phyloP scores from a whole-genome alignment of 352 stramenopile genomes.

The Phytophthora cactorum region DNA sequence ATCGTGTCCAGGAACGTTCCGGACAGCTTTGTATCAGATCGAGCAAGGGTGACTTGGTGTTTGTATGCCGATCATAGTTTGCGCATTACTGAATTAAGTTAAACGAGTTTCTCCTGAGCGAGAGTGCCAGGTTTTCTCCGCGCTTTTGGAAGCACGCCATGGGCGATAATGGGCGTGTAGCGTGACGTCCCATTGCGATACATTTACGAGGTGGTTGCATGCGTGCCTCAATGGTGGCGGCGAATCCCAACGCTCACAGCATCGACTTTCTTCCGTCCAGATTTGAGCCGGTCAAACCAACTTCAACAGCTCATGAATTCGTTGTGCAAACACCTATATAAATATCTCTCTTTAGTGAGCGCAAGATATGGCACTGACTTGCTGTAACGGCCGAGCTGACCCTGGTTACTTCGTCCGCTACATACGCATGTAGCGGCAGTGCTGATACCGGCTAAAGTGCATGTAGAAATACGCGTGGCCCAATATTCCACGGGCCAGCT shows the following conservation, averaged over 20 bases:
- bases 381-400: constrained; percentile 14
- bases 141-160: constrained; percentile 1
- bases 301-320: constrained; percentile 10
- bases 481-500: constrained; percentile 5
- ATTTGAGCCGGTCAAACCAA: constrained; percentile 6
- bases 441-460: no score
- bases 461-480: constrained; percentile 5
- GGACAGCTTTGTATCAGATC: constrained; percentile 28
- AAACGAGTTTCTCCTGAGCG: background rate
- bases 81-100: constrained; percentile 25
- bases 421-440: background rate
- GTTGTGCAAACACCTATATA: no score
- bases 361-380: constrained; percentile 13
- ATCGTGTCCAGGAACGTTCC: constrained; percentile 35
- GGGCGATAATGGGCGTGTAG: background rate
- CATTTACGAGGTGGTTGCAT: constrained; percentile 16
- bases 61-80: constrained; percentile 27
- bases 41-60: background rate
- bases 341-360: background rate
- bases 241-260: background rate
- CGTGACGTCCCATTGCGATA: background rate
- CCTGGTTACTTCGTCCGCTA: background rate
- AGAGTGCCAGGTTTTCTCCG: background rate
- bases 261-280: constrained; percentile 21
- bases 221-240: constrained; percentile 4